Conservation (phyloP, 768 basidiomycete species). For the Tylopilus vinaceipallidus region DNA sequence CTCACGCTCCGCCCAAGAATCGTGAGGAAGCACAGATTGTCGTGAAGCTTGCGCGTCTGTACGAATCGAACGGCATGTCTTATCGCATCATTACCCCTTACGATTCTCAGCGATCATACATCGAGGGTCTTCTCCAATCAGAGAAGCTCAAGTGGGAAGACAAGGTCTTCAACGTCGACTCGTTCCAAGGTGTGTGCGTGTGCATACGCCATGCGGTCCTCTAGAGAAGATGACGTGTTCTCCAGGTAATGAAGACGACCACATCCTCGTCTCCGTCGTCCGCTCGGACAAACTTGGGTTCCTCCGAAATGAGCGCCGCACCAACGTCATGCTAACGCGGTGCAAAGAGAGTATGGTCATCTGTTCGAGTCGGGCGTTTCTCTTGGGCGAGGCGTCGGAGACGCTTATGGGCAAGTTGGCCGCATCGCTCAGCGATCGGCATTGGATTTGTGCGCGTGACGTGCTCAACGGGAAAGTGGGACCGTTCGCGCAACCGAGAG, state of each 20-base stretch:
- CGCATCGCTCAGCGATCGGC: not conserved
- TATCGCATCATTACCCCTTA: slow-evolving; percentile 80
- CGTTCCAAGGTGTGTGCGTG: slow-evolving; percentile 64
- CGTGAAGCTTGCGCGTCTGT: slow-evolving; percentile 52
- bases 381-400: slow-evolving; percentile 11
- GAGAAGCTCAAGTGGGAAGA: slow-evolving; percentile 53
- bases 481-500: too few species aligned
- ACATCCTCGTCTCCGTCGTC: slow-evolving; percentile 69
- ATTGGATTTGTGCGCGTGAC: slow-evolving; percentile 13
- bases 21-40: slow-evolving; percentile 49
- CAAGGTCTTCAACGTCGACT: slow-evolving; percentile 74
- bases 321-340: slow-evolving; percentile 85
- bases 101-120: slow-evolving; percentile 58
- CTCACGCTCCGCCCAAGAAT: slow-evolving; percentile 47
- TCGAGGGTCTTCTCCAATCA: slow-evolving; percentile 54
- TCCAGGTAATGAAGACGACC: slow-evolving; percentile 78
- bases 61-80: slow-evolving; percentile 42
- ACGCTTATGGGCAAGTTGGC: slow-evolving; percentile 29
- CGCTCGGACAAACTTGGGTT: slow-evolving; percentile 64
- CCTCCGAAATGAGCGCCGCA: slow-evolving; percentile 56
- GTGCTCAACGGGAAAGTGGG: too few species aligned
- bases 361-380: slow-evolving; percentile 44
- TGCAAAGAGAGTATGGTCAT: slow-evolving; percentile 76
- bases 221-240: slow-evolving; percentile 11
- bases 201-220: slow-evolving; percentile 32